These are phyloP conservation scores for Suillus discolor DNA, from an alignment of 768 basidiomycete species.

Conservation along the genomic window DNA sequence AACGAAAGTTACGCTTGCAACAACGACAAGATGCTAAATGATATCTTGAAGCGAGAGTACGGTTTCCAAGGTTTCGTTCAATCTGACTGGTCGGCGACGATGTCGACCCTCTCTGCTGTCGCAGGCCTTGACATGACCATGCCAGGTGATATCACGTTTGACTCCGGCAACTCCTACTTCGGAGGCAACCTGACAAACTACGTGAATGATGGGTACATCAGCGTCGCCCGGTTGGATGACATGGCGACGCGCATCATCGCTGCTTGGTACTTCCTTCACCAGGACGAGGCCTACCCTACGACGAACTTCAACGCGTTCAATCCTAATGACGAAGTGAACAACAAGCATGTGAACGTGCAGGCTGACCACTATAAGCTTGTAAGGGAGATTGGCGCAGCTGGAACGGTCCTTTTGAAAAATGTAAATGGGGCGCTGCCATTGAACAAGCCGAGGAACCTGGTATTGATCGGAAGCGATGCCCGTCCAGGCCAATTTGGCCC, in stretches of 20 bases:
- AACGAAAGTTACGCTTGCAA: slow-evolving; percentile 79
- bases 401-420: slow-evolving; percentile 80
- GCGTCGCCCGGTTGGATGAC: slow-evolving; percentile 66
- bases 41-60: slow-evolving; percentile 71
- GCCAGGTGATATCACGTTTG: slow-evolving; percentile 61
- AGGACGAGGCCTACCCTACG: slow-evolving; percentile 58
- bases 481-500: slow-evolving; percentile 67
- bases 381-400: slow-evolving; percentile 71
- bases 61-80: slow-evolving; percentile 81
- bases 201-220: slow-evolving; percentile 74
- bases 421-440: slow-evolving; percentile 54
- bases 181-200: slow-evolving; percentile 68
- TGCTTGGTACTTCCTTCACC: slow-evolving; percentile 65
- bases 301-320: slow-evolving; percentile 74
- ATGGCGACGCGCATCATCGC: slow-evolving; percentile 84
- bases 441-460: slow-evolving; percentile 52
- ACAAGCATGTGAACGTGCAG: slow-evolving; percentile 68
- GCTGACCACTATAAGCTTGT: slow-evolving; percentile 69
- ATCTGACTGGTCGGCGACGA: slow-evolving; percentile 74
- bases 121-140: slow-evolving; percentile 76
- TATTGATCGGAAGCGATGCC: slow-evolving; percentile 57
- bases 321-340: slow-evolving; percentile 51
- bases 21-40: slow-evolving; percentile 69
- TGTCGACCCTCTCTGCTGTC: slow-evolving; percentile 60
- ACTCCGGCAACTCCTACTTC: slow-evolving; percentile 58